Evolutionary conservation across 2,329 filamentous ascomycete genomes (phyloP).

Genomic region (Cytospora mali): DNA sequence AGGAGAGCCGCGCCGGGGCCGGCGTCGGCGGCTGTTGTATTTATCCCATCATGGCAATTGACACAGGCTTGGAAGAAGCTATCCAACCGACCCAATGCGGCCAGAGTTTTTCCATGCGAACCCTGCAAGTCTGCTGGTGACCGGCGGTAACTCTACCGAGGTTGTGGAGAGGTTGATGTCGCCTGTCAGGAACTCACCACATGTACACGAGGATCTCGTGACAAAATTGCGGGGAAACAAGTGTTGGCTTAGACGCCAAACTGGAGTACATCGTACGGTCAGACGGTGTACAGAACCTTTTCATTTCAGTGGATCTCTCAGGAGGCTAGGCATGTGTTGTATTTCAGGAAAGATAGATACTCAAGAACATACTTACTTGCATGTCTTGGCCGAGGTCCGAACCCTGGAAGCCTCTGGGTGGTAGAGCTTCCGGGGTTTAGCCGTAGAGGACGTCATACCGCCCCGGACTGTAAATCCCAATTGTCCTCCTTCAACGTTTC

Average conservation of each 20-base stretch:
- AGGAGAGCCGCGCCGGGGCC: neutral
- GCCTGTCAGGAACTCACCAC: neutral
- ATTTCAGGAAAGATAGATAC: too few species aligned
- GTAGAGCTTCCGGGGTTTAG: neutral
- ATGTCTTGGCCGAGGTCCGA: too few species aligned
- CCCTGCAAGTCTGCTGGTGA: constrained; percentile 13
- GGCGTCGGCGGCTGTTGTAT: neutral
- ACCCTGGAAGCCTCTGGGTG: too few species aligned
- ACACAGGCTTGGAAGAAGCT: too few species aligned
- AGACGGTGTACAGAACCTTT: neutral
- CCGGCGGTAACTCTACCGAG: constrained; percentile 18
- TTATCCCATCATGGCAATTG: constrained; percentile 3
- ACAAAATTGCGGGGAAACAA: neutral
- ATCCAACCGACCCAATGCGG: constrained; percentile 16
- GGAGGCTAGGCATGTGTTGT: too few species aligned
- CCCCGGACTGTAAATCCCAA: neutral
- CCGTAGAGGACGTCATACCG: neutral
- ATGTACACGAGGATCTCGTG: too few species aligned
- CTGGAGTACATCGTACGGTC: neutral
- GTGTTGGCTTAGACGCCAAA: neutral
- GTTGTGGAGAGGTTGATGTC: constrained; percentile 13
- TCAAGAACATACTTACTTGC: too few species aligned
- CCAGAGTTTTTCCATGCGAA: constrained; percentile 18
- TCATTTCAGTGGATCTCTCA: neutral
- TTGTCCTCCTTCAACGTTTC: neutral